phyloP scores from a whole-genome alignment of 2,329 filamentous ascomycete genomes.

The Hypoxylon sp. region DNA sequence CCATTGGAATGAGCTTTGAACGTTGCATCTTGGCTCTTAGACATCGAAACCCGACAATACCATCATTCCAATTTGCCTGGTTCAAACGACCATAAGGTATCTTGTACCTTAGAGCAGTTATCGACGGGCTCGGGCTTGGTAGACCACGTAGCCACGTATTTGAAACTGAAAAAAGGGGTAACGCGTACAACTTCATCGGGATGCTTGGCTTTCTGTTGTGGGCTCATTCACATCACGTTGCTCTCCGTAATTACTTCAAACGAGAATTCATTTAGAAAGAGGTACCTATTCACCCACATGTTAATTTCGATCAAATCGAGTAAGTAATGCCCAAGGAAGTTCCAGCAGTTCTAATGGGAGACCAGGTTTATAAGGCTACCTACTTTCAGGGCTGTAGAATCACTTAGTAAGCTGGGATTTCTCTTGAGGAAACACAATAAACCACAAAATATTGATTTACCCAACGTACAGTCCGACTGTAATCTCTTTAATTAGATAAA shows the following conservation, averaged over 20 bases:
- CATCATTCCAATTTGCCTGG: neutral
- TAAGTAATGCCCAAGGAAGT: neutral
- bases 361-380: neutral
- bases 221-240: neutral
- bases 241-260: neutral
- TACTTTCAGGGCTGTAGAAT: no score
- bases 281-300: neutral
- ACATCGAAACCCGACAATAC: neutral
- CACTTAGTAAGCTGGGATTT: no score
- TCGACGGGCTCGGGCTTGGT: conserved; percentile 4
- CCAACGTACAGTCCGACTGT: no score
- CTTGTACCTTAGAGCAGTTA: neutral
- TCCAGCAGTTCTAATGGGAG: neutral
- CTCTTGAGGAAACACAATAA: no score
- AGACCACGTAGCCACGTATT: neutral
- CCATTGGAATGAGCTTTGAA: neutral
- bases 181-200: neutral
- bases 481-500: neutral
- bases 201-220: neutral
- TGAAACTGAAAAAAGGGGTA: conserved; percentile 2
- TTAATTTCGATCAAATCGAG: neutral
- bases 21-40: conserved; percentile 1
- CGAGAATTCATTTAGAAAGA: neutral
- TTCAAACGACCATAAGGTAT: neutral
- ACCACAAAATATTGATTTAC: no score